Conservation (phyloP, 2,329 filamentous ascomycete genomes). For the Ophiosphaerella narmari region DNA sequence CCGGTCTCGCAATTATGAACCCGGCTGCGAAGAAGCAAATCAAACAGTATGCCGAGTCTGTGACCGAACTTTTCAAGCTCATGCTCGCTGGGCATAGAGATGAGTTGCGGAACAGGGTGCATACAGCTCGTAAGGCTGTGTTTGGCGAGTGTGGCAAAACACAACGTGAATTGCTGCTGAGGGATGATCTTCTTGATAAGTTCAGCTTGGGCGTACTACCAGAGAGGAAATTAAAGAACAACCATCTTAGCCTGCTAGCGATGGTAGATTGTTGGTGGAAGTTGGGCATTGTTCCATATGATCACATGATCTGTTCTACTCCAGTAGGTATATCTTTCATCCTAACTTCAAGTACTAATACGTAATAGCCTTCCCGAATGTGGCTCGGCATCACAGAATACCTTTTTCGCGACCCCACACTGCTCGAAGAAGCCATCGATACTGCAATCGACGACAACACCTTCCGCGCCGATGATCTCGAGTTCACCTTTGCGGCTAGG, state of each 20-base stretch:
- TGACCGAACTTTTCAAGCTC: conserved; percentile 93
- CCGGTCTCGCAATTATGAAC: conserved; percentile 94
- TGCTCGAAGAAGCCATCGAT: conserved; percentile 82
- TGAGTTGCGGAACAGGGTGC: conserved; percentile 75
- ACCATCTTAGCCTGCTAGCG: conserved; percentile 87
- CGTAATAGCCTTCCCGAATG: conserved; percentile 76
- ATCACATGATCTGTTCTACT: conserved; percentile 99
- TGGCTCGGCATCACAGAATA: conserved; percentile 98
- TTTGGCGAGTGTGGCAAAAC: conserved; percentile 61
- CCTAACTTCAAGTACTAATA: background rate
- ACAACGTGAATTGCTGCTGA: conserved; percentile 71
- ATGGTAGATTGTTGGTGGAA: conserved; percentile 99
- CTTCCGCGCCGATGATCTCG: conserved; percentile 92
- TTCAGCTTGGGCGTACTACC: conserved; percentile 79
- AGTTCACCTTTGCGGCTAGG: conserved; percentile 95
- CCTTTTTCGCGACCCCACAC: conserved; percentile 79
- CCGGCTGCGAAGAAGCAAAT: conserved; percentile 92
- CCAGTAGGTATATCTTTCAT: conserved; percentile 58
- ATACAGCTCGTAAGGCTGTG: conserved; percentile 76
- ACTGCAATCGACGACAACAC: conserved; percentile 88
- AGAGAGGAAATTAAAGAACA: conserved; percentile 77
- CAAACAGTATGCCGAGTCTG: conserved; percentile 86
- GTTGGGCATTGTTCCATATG: conserved; percentile 90
- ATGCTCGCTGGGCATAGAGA: conserved; percentile 85
- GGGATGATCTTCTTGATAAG: conserved; percentile 81